Evolutionary conservation across 2,329 filamentous ascomycete genomes (phyloP).

Genomic region (Alternaria arborescens): DNA sequence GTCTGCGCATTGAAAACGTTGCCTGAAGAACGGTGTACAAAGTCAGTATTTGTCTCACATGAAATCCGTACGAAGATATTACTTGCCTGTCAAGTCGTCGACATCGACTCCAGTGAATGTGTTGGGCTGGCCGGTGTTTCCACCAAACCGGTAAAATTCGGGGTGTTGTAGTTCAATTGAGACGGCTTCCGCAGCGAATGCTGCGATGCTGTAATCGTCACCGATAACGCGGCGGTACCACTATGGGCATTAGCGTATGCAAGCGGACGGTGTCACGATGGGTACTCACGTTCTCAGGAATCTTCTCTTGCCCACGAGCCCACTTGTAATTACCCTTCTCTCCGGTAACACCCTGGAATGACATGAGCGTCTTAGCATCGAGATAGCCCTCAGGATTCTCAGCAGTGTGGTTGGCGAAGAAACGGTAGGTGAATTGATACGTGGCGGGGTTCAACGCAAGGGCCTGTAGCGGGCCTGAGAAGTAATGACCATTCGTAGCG

Average conservation of each 20-base stretch:
- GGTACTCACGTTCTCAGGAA: slow-evolving; percentile 31
- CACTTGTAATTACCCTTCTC: slow-evolving; percentile 29
- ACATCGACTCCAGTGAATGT: slow-evolving; percentile 29
- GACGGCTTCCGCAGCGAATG: slow-evolving; percentile 3
- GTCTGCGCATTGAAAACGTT: slow-evolving; percentile 25
- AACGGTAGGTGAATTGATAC: slow-evolving; percentile 18
- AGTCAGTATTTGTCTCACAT: no score
- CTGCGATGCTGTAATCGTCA: slow-evolving; percentile 19
- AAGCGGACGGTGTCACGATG: slow-evolving; percentile 1
- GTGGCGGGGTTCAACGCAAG: slow-evolving; percentile 23
- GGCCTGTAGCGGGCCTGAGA: slow-evolving; percentile 27
- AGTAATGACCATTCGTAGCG: slow-evolving; percentile 22
- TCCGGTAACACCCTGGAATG: slow-evolving; percentile 29
- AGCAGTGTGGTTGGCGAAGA: slow-evolving; percentile 33
- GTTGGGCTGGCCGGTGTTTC: slow-evolving; percentile 30
- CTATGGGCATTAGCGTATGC: slow-evolving; percentile 22
- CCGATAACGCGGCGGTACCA: slow-evolving; percentile 21
- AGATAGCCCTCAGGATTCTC: slow-evolving; percentile 31
- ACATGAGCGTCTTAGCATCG: slow-evolving; percentile 26
- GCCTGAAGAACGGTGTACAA: no score
- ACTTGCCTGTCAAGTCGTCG: no score
- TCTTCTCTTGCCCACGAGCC: slow-evolving; percentile 28
- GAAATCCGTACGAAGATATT: no score
- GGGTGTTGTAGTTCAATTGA: slow-evolving; percentile 23
- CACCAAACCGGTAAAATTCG: slow-evolving; percentile 24